Evolutionary conservation across 257 asterid genomes (phyloP).

Genomic region (Nicotiana obtusifolia): DNA sequence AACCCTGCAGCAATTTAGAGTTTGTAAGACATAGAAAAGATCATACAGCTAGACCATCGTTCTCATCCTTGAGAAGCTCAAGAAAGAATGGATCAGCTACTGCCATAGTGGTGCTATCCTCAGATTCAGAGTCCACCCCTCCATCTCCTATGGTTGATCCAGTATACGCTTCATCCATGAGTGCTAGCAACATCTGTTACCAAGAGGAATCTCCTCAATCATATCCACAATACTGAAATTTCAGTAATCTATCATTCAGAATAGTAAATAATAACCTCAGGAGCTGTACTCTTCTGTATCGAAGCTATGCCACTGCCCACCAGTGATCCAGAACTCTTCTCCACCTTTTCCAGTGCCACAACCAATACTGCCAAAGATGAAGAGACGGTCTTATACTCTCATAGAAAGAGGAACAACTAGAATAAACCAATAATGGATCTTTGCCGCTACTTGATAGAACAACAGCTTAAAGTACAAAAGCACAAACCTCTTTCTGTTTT

Average conservation of each 20-base stretch:
- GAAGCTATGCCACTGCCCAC: slow-evolving; percentile 94
- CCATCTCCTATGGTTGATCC: slow-evolving; percentile 94
- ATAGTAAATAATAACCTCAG: slow-evolving; percentile 57
- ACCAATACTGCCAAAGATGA: slow-evolving; percentile 56
- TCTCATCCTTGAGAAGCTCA: slow-evolving; percentile 97
- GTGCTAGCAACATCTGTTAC: slow-evolving; percentile 82
- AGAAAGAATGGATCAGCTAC: slow-evolving; percentile 79
- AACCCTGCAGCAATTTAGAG: slow-evolving; percentile 5
- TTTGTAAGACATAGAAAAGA: slow-evolving; percentile 20
- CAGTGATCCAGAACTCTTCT: slow-evolving; percentile 77
- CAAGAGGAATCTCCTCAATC: slow-evolving; percentile 19
- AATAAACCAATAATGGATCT: not conserved
- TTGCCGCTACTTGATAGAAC: not conserved
- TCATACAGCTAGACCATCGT: slow-evolving; percentile 93
- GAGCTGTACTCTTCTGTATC: slow-evolving; percentile 89
- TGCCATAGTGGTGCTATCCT: slow-evolving; percentile 69
- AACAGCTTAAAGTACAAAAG: not conserved
- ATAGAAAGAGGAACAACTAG: not conserved
- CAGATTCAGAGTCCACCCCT: slow-evolving; percentile 92
- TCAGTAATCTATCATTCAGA: slow-evolving; percentile 1
- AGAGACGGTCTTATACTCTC: slow-evolving; percentile 12
- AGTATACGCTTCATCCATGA: slow-evolving; percentile 98
- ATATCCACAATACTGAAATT: slow-evolving; percentile 5
- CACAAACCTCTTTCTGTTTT: not conserved
- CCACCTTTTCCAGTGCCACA: slow-evolving; percentile 90